Conservation (phyloP, 257 asterid species). For the Galeopsis tetrahit region DNA sequence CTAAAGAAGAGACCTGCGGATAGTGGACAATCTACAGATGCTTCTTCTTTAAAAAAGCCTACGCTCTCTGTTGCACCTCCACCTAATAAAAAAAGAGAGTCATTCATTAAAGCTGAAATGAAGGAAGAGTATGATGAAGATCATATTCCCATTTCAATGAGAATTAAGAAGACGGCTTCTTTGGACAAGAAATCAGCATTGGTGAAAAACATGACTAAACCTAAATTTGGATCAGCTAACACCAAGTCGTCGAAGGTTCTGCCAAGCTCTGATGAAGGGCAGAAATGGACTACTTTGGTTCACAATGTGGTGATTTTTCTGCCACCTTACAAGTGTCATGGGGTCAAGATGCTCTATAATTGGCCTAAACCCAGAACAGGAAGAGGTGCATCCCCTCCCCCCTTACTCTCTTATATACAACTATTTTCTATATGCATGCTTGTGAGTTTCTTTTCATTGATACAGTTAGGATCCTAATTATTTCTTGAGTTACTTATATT, state of each 20-base stretch:
- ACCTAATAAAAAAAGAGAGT: constrained; percentile 43
- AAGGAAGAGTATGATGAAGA: constrained; percentile 79
- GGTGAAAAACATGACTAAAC: constrained; percentile 47
- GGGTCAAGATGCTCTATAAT: constrained; percentile 93
- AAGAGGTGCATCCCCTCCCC: constrained; percentile 65
- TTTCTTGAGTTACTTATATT: constrained; percentile 1
- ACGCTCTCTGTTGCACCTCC: constrained; percentile 60
- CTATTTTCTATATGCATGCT: constrained; percentile 3
- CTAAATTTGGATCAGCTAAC: constrained; percentile 48
- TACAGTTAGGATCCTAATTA: not conserved
- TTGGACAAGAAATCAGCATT: constrained; percentile 54
- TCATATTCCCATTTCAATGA: constrained; percentile 69
- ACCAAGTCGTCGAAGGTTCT: constrained; percentile 76
- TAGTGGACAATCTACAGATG: constrained; percentile 53
- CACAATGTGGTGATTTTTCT: constrained; percentile 98
- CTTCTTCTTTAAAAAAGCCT: constrained; percentile 60
- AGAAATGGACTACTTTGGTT: constrained; percentile 94
- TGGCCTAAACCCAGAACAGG: constrained; percentile 83
- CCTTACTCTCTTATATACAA: not conserved
- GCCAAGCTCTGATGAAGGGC: constrained; percentile 96
- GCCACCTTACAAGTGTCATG: constrained; percentile 92
- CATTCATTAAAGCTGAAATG: constrained; percentile 56
- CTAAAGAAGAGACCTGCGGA: constrained; percentile 70
- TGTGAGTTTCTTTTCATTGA: not conserved
- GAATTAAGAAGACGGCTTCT: constrained; percentile 55